A percentile compares a stretch with the other conserved stretches of the same genome.
Conservation (phyloP, 2,329 filamentous ascomycete species). For the Ceratocystis lukuohia region DNA sequence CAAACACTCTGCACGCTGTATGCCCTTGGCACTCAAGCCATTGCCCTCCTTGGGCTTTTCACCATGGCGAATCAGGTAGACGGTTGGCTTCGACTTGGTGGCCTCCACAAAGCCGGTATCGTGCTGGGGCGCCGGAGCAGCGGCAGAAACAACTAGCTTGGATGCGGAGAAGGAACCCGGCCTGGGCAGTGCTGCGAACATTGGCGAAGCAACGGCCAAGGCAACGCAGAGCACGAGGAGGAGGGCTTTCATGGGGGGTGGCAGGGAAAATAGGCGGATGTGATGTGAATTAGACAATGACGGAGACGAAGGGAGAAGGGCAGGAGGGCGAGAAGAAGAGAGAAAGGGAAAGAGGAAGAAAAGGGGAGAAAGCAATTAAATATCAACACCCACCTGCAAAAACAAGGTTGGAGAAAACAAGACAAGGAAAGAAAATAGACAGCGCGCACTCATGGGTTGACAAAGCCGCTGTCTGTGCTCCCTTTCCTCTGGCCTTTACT, state of each 20-base stretch:
- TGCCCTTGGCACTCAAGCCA: conserved; percentile 39
- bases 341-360: neutral
- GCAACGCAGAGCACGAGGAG: conserved; percentile 21
- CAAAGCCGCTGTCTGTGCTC: conserved; percentile 4
- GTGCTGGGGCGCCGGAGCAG: neutral
- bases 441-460: neutral
- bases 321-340: neutral
- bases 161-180: neutral
- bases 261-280: no score
- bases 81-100: conserved; percentile 30
- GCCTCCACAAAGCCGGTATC: neutral
- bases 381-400: neutral
- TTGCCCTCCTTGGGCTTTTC: conserved; percentile 43
- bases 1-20: conserved; percentile 46
- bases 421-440: neutral
- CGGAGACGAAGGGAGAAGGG: neutral
- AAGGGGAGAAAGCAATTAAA: neutral
- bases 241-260: conserved; percentile 32
- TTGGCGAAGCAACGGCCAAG: neutral
- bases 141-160: neutral
- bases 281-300: neutral
- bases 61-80: conserved; percentile 51
- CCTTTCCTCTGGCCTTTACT: neutral
- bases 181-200: neutral
- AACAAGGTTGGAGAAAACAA: neutral